Conservation (phyloP, 164 flowering plant genomes). For the Tetrastigma voinierianum region DNA sequence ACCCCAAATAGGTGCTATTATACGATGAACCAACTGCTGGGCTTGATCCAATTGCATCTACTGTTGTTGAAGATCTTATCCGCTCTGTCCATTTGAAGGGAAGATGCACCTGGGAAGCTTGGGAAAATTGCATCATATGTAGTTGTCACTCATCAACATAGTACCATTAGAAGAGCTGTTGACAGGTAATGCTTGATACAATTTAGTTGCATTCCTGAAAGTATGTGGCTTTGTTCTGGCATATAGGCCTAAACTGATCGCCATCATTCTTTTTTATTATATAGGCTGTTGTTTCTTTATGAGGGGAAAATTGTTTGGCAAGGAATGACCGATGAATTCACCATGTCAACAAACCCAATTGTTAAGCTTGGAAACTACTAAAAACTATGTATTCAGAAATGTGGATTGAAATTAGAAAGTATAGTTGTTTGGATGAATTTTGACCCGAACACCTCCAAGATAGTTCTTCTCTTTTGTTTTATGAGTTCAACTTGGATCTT, state of each 20-base stretch:
- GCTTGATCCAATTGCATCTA: conserved; percentile 98
- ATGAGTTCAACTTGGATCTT: no score
- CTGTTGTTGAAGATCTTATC: conserved; percentile 98
- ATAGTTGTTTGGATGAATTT: no score
- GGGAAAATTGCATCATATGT: conserved; percentile 90
- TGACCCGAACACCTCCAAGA: no score
- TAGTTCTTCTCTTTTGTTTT: no score
- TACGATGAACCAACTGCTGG: conserved; percentile 99
- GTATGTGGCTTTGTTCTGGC: background rate
- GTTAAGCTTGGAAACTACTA: conserved; percentile 73
- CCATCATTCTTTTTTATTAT: background rate
- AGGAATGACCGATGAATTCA: conserved; percentile 87
- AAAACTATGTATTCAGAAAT: no score
- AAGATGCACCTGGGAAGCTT: conserved; percentile 60
- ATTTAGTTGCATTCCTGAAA: background rate
- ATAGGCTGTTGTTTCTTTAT: conserved; percentile 80
- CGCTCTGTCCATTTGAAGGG: conserved; percentile 83
- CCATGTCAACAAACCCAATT: conserved; percentile 73
- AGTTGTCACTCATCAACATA: conserved; percentile 97
- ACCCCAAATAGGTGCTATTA: conserved; percentile 63
- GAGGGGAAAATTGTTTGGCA: conserved; percentile 92
- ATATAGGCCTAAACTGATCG: background rate
- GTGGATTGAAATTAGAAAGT: no score
- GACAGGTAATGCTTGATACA: conserved; percentile 58
- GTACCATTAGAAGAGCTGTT: conserved; percentile 94